Evolutionary conservation across 371 early-diverging fungal genomes (phyloP), one percentile per base, ranked within the genome.

Genomic region (Mucor saturninus): DNA sequence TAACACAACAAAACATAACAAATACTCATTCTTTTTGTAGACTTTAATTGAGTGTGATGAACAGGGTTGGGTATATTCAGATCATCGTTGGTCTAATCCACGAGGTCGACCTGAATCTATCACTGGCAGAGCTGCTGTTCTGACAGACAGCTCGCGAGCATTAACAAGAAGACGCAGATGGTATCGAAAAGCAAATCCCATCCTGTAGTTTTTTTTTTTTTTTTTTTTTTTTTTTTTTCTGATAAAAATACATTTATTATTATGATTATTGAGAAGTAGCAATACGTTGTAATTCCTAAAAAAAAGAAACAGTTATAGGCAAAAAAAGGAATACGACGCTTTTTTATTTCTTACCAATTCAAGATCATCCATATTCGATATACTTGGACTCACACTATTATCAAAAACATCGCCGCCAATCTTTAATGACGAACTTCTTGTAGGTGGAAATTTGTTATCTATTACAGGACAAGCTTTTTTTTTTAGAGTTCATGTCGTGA

Each of bases 321-420:
- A 46, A 6, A 21, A 5, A 46, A 46, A 46, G 21, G 21, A 46
- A 46, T 11, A 2, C 43, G 8, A 8, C 35, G 6, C 35, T 6
- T 42, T 42, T 13, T 11, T 13, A 10, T 13, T 42, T 48, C 53
- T 61, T 71, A 77, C 75, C 52, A 65, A 49, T 59, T 76, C 71
- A 15, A 76, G 57, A 39, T 79, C 80, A 63, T 74, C 76, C 58
- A 79, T 67, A 59, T 69, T 79, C 4, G 79, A 71, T 54, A 70
- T 10, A 43, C 64, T 49, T 38, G 53, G 39, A 39, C 54, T 53
- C 29, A 43, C 35, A 15, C 38, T 62, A 21, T 46, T 46, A 57
- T 68, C 72, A 61, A 72, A 64, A 14, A 46, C 73, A 63, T 65
- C 64, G 5, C 42, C 53, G 11, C 56, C 56, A 53, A 60, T 37